Evolutionary conservation across 2,329 filamentous ascomycete genomes (phyloP), one percentile per base, ranked within the genome.

Genomic region (Penicillium decumbens): DNA sequence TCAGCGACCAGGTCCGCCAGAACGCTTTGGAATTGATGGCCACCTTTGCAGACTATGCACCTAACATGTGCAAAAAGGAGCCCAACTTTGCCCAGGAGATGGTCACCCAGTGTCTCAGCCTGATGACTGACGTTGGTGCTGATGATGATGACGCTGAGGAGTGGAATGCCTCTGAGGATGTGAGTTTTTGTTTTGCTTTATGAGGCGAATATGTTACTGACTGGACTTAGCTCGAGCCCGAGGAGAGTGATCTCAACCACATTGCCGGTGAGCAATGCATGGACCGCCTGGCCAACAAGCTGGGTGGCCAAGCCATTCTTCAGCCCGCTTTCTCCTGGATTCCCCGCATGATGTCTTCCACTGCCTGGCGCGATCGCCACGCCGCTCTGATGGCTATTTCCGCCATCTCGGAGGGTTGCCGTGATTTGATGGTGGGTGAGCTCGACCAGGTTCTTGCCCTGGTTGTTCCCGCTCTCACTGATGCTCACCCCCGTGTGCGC

Each of bases 361-460:
- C 88, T 61, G 83, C 89, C 27, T 98, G 93, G 93, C 84, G 89
- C 65, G 93, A 98, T 70, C 84, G 92, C 54, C 93, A 98, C 70
- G 93, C 93, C 28, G 93, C 93, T 41, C 81, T 98, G 45, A 98
- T 98, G 93, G 93, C 93, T 23, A 96, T 98, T 54, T 97, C 92
- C 2, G 93, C 93, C 58, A 98, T 98, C 56, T 97, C 93, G 0
- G 93, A 98, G 72, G 93, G 93, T 32, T 98, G 93, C 67, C 85
- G 90, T 51, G 92, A 97, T 24, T 78, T 96, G 54, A 98, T 98
- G 93, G 80, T 95, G 58, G 88, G 88, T 37, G 93, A 98, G 70
- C 79, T 98, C 3, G 89, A 90, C 69, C 91, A 96, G 66, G 92
- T 98, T 20, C 79, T 98, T 41, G 89, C 95, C 57, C 80, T 98